Evolutionary conservation across 345 rosid species (phyloP).

Genomic region (Hevea brasiliensis): DNA sequence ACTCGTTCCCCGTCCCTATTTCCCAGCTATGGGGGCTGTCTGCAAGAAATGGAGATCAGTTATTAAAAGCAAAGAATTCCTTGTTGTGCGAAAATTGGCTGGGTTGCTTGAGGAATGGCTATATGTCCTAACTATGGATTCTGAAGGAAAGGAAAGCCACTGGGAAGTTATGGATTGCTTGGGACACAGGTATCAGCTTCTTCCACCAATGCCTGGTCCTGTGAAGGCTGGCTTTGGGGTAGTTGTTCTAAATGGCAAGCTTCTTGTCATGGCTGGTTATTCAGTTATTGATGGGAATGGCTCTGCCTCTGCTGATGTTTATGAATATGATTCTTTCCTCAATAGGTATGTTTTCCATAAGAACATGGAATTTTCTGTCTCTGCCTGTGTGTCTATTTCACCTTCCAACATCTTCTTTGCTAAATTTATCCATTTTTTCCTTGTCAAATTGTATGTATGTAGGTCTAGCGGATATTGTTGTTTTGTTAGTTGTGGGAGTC

Average conservation of each 20-base stretch:
- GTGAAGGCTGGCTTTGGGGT: constrained; percentile 67
- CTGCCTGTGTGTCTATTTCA: neutral
- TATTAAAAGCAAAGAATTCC: constrained; percentile 80
- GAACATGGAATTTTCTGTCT: neutral
- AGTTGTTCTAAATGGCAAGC: constrained; percentile 69
- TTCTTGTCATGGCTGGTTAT: constrained; percentile 76
- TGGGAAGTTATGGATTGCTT: constrained; percentile 80
- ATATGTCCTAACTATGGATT: constrained; percentile 60
- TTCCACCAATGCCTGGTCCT: constrained; percentile 84
- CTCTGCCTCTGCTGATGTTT: constrained; percentile 64
- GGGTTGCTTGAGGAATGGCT: constrained; percentile 88
- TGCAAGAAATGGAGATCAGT: constrained; percentile 85
- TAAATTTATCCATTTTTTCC: neutral
- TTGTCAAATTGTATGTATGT: no score
- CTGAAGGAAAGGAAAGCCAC: constrained; percentile 62
- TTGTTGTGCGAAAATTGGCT: constrained; percentile 57
- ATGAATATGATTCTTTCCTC: constrained; percentile 75
- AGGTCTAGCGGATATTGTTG: neutral
- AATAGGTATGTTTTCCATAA: constrained; percentile 58
- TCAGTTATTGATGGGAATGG: constrained; percentile 45
- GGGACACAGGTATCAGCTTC: constrained; percentile 53
- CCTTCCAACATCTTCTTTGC: neutral
- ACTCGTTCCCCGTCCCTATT: constrained; percentile 66
- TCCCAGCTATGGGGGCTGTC: constrained; percentile 76
- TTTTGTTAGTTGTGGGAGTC: neutral